These are phyloP conservation scores for Colletotrichum scovillei DNA, from an alignment of 2,329 filamentous ascomycete genomes.

Conservation along the genomic window DNA sequence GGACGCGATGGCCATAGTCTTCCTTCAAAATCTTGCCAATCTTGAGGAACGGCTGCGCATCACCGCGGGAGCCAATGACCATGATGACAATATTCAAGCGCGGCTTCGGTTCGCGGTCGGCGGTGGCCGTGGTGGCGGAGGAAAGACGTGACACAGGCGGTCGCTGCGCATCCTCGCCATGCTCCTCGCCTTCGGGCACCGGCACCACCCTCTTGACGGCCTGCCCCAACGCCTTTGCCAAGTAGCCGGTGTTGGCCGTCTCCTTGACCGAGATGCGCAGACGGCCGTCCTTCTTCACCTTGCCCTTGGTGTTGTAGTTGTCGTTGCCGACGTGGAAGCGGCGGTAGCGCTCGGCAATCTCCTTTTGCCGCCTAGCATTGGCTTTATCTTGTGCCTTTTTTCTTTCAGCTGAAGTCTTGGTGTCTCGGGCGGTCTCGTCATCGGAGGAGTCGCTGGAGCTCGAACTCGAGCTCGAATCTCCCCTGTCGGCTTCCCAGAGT, in stretches of 20 bases:
- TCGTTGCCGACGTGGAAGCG: constrained; percentile 73
- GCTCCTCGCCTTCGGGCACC: constrained; percentile 44
- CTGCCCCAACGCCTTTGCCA: constrained; percentile 78
- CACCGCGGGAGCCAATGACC: constrained; percentile 84
- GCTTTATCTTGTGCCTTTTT: neutral
- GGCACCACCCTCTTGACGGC: constrained; percentile 65
- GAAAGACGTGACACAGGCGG: constrained; percentile 39
- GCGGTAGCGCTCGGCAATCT: constrained; percentile 52
- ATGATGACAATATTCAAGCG: constrained; percentile 83
- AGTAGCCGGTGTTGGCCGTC: constrained; percentile 74
- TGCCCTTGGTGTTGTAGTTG: constrained; percentile 72
- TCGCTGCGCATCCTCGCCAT: constrained; percentile 36
- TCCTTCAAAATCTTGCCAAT: constrained; percentile 79
- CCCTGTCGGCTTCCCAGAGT: constrained; percentile 37
- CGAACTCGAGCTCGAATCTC: constrained; percentile 38
- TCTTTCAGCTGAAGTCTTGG: constrained; percentile 8
- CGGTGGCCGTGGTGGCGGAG: constrained; percentile 46
- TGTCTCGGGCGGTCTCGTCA: constrained; percentile 34
- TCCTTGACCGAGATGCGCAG: constrained; percentile 80
- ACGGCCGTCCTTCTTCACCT: constrained; percentile 75
- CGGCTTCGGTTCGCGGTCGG: constrained; percentile 51
- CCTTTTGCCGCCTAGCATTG: constrained; percentile 22
- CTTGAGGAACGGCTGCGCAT: constrained; percentile 83
- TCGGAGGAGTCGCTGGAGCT: constrained; percentile 41
- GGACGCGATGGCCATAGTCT: constrained; percentile 78